Conservation (phyloP, 2,329 filamentous ascomycete species). For the Sclerotinia spermophila region DNA sequence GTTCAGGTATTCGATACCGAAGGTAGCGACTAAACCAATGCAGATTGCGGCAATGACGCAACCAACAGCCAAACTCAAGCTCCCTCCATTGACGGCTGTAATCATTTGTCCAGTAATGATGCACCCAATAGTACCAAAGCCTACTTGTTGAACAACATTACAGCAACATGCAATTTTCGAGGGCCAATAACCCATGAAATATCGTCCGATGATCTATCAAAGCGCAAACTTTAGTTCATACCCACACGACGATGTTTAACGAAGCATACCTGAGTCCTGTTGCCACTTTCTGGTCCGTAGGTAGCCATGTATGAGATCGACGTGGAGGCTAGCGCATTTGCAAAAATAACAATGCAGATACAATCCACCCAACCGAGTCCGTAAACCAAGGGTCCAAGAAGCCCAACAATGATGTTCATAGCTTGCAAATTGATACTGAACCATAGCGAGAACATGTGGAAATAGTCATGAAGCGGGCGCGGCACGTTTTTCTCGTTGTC, state of each 20-base stretch:
- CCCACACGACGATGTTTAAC: not conserved
- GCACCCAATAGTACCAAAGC: constrained; percentile 58
- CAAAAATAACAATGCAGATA: constrained; percentile 52
- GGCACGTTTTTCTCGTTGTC: constrained; percentile 50
- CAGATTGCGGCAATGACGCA: constrained; percentile 26
- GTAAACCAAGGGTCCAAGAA: constrained; percentile 57
- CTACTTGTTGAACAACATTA: constrained; percentile 56
- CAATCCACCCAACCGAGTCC: constrained; percentile 54
- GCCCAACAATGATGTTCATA: constrained; percentile 59
- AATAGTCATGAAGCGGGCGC: constrained; percentile 36
- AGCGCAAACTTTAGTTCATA: not conserved
- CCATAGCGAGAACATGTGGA: constrained; percentile 56
- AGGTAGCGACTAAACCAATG: constrained; percentile 21
- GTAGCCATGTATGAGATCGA: constrained; percentile 57
- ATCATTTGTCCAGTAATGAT: constrained; percentile 27
- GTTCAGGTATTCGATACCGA: constrained; percentile 22
- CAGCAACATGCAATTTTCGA: constrained; percentile 59
- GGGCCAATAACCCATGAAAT: constrained; percentile 62
- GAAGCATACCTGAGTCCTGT: constrained; percentile 52
- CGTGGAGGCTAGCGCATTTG: constrained; percentile 49
- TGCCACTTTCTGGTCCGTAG: constrained; percentile 56
- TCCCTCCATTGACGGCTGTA: constrained; percentile 22
- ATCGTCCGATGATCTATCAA: constrained; percentile 51
- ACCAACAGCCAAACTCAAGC: constrained; percentile 10
- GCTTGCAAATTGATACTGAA: constrained; percentile 58